phyloP scores from a whole-genome alignment of 1,284 basidiomycete species.

The Ustilago esculenta region DNA sequence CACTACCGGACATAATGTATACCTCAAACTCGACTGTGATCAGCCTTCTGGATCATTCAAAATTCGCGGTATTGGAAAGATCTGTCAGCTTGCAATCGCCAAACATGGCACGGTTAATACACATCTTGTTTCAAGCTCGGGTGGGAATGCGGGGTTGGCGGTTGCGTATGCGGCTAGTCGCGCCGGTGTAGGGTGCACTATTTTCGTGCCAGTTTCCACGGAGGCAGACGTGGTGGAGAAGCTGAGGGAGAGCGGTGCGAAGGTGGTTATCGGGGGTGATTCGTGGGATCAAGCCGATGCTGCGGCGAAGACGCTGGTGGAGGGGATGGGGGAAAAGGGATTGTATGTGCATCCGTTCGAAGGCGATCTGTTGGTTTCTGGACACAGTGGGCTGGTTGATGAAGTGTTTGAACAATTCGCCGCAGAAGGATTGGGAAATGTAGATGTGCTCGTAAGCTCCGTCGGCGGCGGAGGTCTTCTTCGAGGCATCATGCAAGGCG shows the following conservation, averaged over 20 bases:
- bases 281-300: slow-evolving; percentile 42
- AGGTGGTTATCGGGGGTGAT: slow-evolving; percentile 30
- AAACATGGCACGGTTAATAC: slow-evolving; percentile 4
- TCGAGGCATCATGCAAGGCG: slow-evolving; percentile 25
- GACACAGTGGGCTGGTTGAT: slow-evolving; percentile 53
- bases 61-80: slow-evolving; percentile 56
- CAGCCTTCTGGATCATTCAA: slow-evolving; percentile 66
- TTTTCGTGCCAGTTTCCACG: slow-evolving; percentile 54
- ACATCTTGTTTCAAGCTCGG: slow-evolving; percentile 59
- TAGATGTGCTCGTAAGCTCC: slow-evolving; percentile 24
- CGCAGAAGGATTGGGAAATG: background rate
- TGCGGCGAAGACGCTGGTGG: slow-evolving; percentile 31
- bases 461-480: slow-evolving; percentile 38
- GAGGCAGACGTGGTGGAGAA: slow-evolving; percentile 40
- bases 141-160: slow-evolving; percentile 66
- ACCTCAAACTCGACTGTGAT: slow-evolving; percentile 63
- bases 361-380: slow-evolving; percentile 52
- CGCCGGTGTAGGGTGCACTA: slow-evolving; percentile 53
- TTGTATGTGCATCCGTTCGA: slow-evolving; percentile 64
- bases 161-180: slow-evolving; percentile 53
- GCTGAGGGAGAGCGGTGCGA: slow-evolving; percentile 45
- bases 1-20: slow-evolving; percentile 47
- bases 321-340: slow-evolving; percentile 5
- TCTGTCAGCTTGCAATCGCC: slow-evolving; percentile 14
- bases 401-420: slow-evolving; percentile 24